Evolutionary conservation across 2,329 filamentous ascomycete genomes (phyloP).

Genomic region (Aspergillus versicolor): DNA sequence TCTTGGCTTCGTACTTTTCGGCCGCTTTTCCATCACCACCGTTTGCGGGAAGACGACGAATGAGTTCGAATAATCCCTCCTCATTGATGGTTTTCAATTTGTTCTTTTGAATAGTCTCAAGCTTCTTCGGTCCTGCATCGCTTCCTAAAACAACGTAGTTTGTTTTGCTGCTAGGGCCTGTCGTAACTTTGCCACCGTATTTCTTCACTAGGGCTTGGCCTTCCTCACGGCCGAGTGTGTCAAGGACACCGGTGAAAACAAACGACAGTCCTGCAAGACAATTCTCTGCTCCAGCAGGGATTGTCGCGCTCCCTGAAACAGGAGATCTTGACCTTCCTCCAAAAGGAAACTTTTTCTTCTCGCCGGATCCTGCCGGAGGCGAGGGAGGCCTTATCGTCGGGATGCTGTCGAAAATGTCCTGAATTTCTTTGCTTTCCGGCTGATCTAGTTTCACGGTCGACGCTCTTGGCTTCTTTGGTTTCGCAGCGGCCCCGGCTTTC

Average conservation of each 20-base stretch:
- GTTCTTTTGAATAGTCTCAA: constrained; percentile 77
- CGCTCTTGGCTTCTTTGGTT: constrained; percentile 53
- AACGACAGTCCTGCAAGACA: constrained; percentile 88
- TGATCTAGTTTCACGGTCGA: constrained; percentile 65
- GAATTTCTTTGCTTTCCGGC: constrained; percentile 68
- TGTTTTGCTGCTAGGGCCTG: constrained; percentile 85
- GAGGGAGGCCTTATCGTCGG: constrained; percentile 79
- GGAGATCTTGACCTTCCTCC: constrained; percentile 62
- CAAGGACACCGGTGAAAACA: constrained; percentile 89
- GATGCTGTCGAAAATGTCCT: constrained; percentile 85
- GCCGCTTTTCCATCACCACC: constrained; percentile 87
- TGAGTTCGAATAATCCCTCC: constrained; percentile 83
- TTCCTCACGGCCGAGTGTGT: constrained; percentile 78
- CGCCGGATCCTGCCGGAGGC: constrained; percentile 70
- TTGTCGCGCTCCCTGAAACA: constrained; percentile 63
- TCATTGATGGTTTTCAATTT: constrained; percentile 92
- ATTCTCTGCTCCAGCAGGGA: constrained; percentile 82
- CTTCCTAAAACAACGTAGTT: constrained; percentile 87
- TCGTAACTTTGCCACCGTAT: constrained; percentile 88
- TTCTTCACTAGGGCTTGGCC: constrained; percentile 83
- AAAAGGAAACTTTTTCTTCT: constrained; percentile 76
- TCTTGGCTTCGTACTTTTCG: constrained; percentile 80
- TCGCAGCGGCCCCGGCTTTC: constrained; percentile 47
- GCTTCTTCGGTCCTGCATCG: constrained; percentile 90
- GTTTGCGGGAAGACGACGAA: constrained; percentile 75